Evolutionary conservation across 768 basidiomycete genomes (phyloP), one percentile per base, ranked within the genome.

Genomic region (Leccinum subgranulosum): DNA sequence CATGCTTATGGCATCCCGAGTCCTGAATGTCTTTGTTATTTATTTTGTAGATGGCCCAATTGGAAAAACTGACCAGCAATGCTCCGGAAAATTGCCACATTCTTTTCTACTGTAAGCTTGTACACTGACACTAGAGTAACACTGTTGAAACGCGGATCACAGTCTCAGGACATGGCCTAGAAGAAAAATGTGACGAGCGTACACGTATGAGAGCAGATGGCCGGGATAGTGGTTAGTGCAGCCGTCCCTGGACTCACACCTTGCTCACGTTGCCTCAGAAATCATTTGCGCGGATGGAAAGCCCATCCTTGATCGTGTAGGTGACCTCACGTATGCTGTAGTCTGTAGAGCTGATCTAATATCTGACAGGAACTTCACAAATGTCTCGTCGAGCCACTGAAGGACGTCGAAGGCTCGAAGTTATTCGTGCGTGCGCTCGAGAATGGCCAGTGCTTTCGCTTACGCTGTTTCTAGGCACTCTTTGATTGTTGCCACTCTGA

Each of bases 81-180:
- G 76, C 79, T 4, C 62, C 70, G 15, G 69, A 77, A 1, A 77
- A 78, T 0, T 81, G 82, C 53, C 76, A 69, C 3, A 80, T 82
- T 60, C 77, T 83, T 53, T 82, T 86, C 61, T 83, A 83, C 43
- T 86, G 84, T 84, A 59, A 36, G 79, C 27, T 11, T 1, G 17
- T 14, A 12, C 1, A 3, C 28, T 33, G 5, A n/a, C 5, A 14
- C n/a, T 5, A 4, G 29, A 11, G 19, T 31, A 19, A 11, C 28
- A 19, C 4, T 9, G 17, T 48, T 15, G 49, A 49, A 6, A 31
- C n/a, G 6, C 29, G 3, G 10, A 21, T 10, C 29, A 17, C 25
- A 49, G 49, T 31, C 29, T 49, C 49, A 5, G 69, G 69, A 0
- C 69, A 72, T 4, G 70, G 60, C 0, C 2, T 64, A 7, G 62